These are phyloP conservation scores for Chlorella sp. DNA, from an alignment of 139 green algal species.

Conservation along the genomic window DNA sequence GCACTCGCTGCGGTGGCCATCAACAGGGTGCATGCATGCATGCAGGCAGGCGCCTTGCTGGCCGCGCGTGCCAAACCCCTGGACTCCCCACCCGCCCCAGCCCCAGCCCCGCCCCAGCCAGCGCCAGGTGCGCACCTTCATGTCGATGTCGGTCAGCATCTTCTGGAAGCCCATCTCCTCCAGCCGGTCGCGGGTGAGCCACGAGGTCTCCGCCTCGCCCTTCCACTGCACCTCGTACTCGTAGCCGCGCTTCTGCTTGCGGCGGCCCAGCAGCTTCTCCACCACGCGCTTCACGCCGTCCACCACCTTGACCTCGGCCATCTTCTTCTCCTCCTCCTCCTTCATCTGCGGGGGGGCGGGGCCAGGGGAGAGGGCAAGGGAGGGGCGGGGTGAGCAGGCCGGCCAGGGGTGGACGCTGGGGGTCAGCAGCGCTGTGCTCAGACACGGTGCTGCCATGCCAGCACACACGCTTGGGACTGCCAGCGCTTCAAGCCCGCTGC, in stretches of 20 bases:
- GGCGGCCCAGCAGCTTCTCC: constrained; percentile 59
- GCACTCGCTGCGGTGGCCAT: background rate
- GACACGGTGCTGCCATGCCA: background rate
- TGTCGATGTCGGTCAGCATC: constrained; percentile 90
- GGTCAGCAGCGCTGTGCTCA: background rate
- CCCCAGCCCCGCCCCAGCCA: background rate
- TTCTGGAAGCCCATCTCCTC: constrained; percentile 91
- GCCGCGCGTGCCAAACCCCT: too few relatives aligned
- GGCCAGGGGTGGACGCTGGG: too few relatives aligned
- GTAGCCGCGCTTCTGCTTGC: constrained; percentile 70
- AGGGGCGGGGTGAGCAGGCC: background rate
- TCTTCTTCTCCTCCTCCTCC: constrained; percentile 90
- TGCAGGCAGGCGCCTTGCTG: too few relatives aligned
- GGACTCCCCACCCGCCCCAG: background rate
- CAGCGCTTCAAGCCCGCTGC: background rate
- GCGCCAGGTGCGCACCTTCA: constrained; percentile 54
- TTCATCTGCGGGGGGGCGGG: constrained; percentile 43
- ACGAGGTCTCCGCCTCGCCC: constrained; percentile 42
- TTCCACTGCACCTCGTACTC: constrained; percentile 75
- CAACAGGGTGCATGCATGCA: background rate
- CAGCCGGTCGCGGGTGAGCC: constrained; percentile 77
- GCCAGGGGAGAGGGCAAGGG: background rate
- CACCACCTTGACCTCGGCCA: constrained; percentile 68
- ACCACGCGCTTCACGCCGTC: constrained; percentile 63
- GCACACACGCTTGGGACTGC: too few relatives aligned